Conservation (phyloP, 139 green algal genomes). For the Tetratostichococcus sp. region DNA sequence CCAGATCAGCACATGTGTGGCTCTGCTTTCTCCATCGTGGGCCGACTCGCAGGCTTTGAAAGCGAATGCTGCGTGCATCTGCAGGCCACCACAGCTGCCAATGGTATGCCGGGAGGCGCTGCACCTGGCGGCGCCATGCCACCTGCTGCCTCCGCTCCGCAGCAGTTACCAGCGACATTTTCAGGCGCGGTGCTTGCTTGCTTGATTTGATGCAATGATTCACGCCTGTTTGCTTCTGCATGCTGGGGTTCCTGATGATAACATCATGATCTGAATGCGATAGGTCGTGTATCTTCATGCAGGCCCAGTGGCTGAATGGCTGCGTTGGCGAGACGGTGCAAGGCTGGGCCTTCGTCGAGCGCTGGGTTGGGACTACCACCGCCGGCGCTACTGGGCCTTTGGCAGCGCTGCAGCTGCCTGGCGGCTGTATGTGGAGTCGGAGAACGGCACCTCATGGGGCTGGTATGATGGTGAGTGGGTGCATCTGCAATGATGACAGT, state of each 20-base stretch:
- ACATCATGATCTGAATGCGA: too few species aligned
- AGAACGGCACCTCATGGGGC: constrained; percentile 37
- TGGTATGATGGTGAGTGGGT: constrained; percentile 43
- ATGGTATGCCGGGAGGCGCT: too few species aligned
- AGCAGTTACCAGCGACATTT: background rate
- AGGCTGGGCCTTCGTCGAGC: constrained; percentile 60
- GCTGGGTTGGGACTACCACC: constrained; percentile 58
- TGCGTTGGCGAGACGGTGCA: constrained; percentile 24
- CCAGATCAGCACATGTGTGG: too few species aligned
- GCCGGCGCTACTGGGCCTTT: constrained; percentile 78
- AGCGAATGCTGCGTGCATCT: too few species aligned
- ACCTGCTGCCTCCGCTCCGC: background rate
- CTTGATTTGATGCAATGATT: too few species aligned
- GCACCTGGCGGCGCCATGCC: too few species aligned
- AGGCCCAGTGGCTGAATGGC: constrained; percentile 22
- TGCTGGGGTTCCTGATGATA: too few species aligned
- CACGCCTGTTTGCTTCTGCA: too few species aligned
- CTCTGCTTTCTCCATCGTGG: too few species aligned
- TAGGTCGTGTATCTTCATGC: too few species aligned
- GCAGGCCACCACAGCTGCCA: background rate
- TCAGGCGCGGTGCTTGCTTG: background rate
- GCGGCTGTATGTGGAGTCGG: constrained; percentile 64
- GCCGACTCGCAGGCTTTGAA: too few species aligned
- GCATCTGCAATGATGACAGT: background rate
- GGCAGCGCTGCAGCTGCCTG: constrained; percentile 56